phyloP scores from a whole-genome alignment of 73 alveolate species.

The Stentor roeselii region DNA sequence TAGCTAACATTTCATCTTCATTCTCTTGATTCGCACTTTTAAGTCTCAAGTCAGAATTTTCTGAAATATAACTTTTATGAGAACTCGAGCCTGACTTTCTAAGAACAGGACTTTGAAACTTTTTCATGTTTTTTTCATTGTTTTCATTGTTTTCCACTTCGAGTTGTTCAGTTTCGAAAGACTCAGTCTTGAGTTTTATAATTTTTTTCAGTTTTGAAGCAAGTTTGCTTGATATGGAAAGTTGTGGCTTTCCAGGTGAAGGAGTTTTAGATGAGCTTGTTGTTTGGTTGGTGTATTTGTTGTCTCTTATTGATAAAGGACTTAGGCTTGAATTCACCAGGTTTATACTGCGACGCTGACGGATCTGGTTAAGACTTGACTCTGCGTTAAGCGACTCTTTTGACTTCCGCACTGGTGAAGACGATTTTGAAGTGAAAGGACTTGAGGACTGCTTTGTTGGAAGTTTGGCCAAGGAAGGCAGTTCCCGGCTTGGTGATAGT shows the following conservation, averaged over 20 bases:
- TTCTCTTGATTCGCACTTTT: neutral
- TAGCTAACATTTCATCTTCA: neutral
- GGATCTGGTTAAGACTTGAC: neutral
- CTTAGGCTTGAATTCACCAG: neutral
- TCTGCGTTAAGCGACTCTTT: neutral
- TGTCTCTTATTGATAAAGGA: neutral
- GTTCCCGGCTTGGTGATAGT: neutral
- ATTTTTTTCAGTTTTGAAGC: neutral
- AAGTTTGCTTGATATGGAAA: too few species aligned
- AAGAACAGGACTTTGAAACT: neutral
- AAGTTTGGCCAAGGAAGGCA: neutral
- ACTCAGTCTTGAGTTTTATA: neutral
- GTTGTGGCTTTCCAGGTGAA: too few species aligned
- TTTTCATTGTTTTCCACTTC: neutral
- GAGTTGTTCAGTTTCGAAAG: neutral
- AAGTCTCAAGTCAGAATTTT: neutral
- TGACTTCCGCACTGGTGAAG: neutral
- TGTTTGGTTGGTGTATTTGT: neutral
- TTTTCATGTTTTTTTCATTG: neutral
- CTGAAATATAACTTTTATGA: neutral
- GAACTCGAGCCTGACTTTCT: neutral
- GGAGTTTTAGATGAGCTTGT: neutral
- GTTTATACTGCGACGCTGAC: neutral
- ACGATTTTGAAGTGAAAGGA: neutral
- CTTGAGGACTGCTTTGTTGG: neutral